Evolutionary conservation across 208 protist genomes (phyloP).

Genomic region (Leishmania tarentolae): DNA sequence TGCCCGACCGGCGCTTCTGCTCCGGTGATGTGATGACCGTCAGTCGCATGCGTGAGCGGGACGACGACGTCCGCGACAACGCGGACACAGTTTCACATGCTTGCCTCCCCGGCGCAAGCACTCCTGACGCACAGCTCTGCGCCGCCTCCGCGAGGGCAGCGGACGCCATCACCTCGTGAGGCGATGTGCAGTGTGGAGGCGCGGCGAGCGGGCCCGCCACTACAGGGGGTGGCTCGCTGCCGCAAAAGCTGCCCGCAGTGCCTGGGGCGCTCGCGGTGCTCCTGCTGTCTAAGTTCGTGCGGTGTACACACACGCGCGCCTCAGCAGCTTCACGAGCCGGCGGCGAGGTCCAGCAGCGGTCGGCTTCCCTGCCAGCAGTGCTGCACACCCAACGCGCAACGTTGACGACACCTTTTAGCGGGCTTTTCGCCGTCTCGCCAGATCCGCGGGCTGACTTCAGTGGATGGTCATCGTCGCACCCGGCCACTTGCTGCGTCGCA

Average conservation of each 20-base stretch:
- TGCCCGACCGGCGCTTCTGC: neutral
- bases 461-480: neutral
- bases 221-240: neutral
- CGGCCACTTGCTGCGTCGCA: neutral
- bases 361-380: conserved; percentile 7
- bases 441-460: neutral
- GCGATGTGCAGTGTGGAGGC: neutral
- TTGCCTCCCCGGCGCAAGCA: neutral
- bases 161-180: neutral
- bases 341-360: neutral
- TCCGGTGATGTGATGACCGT: conserved; percentile 18
- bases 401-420: conserved; percentile 20
- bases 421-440: neutral
- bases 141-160: conserved; percentile 12
- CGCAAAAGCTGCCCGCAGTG: neutral
- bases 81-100: neutral
- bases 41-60: conserved; percentile 7
- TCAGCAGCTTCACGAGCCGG: neutral
- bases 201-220: conserved; percentile 21
- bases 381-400: conserved; percentile 20
- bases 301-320: neutral
- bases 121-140: neutral
- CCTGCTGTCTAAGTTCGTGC: neutral
- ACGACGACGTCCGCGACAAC: neutral
- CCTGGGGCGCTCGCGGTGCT: neutral